Evolutionary conservation across 176 grass and related monocot species (phyloP), one percentile per base, ranked within the genome.

Genomic region (maize (Zea mays)): DNA sequence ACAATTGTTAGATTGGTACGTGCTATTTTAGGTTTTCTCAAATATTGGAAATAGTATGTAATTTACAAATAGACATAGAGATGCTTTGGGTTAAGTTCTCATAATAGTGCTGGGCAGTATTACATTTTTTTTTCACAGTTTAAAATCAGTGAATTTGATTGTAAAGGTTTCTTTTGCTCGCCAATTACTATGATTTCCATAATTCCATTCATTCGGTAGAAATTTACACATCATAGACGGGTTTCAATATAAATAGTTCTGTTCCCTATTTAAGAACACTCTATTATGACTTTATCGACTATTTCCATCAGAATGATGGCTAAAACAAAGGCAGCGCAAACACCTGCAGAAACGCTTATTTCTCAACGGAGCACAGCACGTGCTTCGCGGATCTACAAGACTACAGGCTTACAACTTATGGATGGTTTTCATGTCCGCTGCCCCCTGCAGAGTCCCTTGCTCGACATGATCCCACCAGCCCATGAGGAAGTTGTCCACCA

Each of bases 401-500:
- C 27, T 39, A 39, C 38, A 39, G 38, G 38, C 2, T 72, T 88
- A 88, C 57, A 95, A 37, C 46, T 96, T 96, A 73, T 99, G 86
- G 60, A 99, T 93, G 59, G 83, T 90, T 72, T 95, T 83, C 92
- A 95, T 89, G 66, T 95, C 90, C 2, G 56, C 81, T 0, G 63
- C 89, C 78, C 79, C 78, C 61, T 74, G 61, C 62, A 99, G 79
- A 10, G 88, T 93, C 56, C 92, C 92, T 45, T 71, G 83, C 87
- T 99, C 85, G 4, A 99, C 83, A 69, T 90, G 90, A 78, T 93
- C 96, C 96, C 96, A 95, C 96, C 96, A 99, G 33, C 69, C 62
- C 87, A 93, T 89, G 0, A 99, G 87, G 36, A 99, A 95, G 88
- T 93, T 93, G 57, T 95, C 90, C 2, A 93, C 92, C 20, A 93